Evolutionary conservation across 139 green algal genomes (phyloP).

Genomic region (Picochlorum sp.): DNA sequence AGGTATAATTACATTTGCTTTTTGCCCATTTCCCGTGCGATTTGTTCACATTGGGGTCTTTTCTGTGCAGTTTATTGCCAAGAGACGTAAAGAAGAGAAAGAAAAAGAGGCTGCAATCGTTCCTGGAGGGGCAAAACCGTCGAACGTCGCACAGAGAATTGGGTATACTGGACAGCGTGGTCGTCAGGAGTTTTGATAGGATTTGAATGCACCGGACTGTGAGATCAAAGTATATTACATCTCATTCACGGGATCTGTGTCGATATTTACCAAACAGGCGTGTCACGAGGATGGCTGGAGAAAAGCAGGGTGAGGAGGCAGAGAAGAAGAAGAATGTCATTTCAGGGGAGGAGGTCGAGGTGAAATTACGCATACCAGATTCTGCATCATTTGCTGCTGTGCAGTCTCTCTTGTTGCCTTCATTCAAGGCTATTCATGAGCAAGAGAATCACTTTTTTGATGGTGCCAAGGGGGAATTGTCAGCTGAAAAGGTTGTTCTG

Average conservation of each 20-base stretch:
- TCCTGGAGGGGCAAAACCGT: background rate
- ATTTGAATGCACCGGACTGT: background rate
- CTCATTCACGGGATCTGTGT: background rate
- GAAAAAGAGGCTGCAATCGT: background rate
- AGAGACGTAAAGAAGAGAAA: background rate
- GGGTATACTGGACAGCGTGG: background rate
- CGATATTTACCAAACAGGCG: constrained; percentile 15
- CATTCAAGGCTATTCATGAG: constrained; percentile 43
- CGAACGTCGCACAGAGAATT: background rate
- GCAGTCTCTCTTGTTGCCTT: constrained; percentile 37
- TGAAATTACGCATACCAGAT: constrained; percentile 80
- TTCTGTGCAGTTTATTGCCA: background rate
- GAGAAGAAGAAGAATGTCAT: background rate
- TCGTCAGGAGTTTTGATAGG: background rate
- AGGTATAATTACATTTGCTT: constrained; percentile 34
- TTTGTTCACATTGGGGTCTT: background rate
- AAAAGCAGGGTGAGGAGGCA: constrained; percentile 10
- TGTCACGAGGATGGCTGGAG: background rate
- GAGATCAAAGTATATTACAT: background rate
- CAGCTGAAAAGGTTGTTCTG: constrained; percentile 51
- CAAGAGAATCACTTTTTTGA: constrained; percentile 98
- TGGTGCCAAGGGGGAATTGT: constrained; percentile 68
- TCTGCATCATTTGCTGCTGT: constrained; percentile 54
- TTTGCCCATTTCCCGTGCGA: background rate
- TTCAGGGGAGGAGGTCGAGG: constrained; percentile 64